phyloP scores from a whole-genome alignment of 768 basidiomycete species.

The Suillus subaureus region DNA sequence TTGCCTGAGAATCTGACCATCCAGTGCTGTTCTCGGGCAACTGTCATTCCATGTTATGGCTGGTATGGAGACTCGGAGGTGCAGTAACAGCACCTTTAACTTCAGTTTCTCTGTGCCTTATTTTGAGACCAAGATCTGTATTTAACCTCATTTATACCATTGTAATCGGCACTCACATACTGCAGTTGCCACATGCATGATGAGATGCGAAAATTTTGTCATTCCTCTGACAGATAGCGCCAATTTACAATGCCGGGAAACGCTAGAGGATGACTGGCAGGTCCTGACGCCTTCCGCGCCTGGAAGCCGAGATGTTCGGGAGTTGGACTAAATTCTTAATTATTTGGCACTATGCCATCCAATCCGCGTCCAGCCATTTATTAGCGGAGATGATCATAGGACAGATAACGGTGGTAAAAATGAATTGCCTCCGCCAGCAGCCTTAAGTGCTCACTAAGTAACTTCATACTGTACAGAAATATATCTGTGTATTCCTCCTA shows the following conservation, averaged over 20 bases:
- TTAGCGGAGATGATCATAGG: not conserved
- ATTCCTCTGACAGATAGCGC: too few relatives aligned
- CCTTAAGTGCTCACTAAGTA: too few relatives aligned
- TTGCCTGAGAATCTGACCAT: conserved; percentile 27
- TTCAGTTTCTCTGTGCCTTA: conserved; percentile 8
- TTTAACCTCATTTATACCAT: conserved; percentile 1
- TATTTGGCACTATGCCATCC: not conserved
- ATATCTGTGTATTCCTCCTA: too few relatives aligned
- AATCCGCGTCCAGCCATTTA: conserved; percentile 13
- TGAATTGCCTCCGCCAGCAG: not conserved
- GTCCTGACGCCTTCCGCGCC: not conserved
- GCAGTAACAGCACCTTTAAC: conserved; percentile 9
- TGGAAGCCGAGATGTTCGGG: not conserved
- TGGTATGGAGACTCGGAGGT: conserved; percentile 8
- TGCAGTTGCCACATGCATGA: too few relatives aligned
- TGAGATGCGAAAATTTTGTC: too few relatives aligned
- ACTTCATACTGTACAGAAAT: too few relatives aligned
- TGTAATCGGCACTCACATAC: too few relatives aligned
- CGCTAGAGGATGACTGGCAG: too few relatives aligned
- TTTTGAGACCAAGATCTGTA: conserved; percentile 7
- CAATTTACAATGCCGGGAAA: too few relatives aligned
- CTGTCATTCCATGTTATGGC: conserved; percentile 11
- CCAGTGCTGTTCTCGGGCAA: conserved; percentile 12
- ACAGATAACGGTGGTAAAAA: not conserved
- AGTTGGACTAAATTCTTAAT: not conserved